phyloP scores from a whole-genome alignment of 1,284 basidiomycete species.

The Stygiomarasmius scandens region DNA sequence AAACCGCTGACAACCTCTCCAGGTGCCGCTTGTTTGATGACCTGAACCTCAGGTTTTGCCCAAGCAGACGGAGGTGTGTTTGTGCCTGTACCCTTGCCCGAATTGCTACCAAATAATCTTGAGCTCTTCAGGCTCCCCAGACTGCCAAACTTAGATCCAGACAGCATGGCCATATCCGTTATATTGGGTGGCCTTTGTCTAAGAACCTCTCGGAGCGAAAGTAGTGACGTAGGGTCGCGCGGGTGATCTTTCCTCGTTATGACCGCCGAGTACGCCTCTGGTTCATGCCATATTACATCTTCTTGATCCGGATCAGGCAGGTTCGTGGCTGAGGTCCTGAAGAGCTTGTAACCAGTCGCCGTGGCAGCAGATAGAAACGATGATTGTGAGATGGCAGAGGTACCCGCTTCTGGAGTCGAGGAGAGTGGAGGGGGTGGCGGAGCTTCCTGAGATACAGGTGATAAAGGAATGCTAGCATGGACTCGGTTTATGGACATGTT shows the following conservation, averaged over 20 bases:
- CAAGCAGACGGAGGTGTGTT: conserved; percentile 48
- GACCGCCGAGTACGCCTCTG: conserved; percentile 59
- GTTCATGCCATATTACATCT: conserved; percentile 59
- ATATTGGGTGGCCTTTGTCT: conserved; percentile 45
- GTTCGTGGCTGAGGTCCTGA: conserved; percentile 37
- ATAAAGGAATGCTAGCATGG: conserved; percentile 8
- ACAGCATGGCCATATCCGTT: conserved; percentile 25
- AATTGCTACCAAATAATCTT: conserved; percentile 11
- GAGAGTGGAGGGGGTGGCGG: conserved; percentile 28
- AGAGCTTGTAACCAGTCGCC: conserved; percentile 47
- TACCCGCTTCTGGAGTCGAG: conserved; percentile 25
- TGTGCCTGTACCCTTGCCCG: conserved; percentile 11
- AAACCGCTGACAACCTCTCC: conserved; percentile 44
- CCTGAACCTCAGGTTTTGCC: conserved; percentile 61
- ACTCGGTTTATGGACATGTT: conserved; percentile 41
- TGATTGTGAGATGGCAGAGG: conserved; percentile 30
- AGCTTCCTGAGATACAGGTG: conserved; percentile 22
- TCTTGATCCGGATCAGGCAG: conserved; percentile 62
- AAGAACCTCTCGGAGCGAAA: conserved; percentile 63
- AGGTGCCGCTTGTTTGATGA: conserved; percentile 52
- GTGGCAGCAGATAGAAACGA: conserved; percentile 49
- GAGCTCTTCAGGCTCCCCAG: conserved; percentile 24
- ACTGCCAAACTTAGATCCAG: conserved; percentile 30
- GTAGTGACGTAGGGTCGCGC: conserved; percentile 55
- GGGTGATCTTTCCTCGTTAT: conserved; percentile 66